These are phyloP conservation scores for Eucalyptus marginata DNA, from an alignment of 345 rosid species.

Conservation along the genomic window DNA sequence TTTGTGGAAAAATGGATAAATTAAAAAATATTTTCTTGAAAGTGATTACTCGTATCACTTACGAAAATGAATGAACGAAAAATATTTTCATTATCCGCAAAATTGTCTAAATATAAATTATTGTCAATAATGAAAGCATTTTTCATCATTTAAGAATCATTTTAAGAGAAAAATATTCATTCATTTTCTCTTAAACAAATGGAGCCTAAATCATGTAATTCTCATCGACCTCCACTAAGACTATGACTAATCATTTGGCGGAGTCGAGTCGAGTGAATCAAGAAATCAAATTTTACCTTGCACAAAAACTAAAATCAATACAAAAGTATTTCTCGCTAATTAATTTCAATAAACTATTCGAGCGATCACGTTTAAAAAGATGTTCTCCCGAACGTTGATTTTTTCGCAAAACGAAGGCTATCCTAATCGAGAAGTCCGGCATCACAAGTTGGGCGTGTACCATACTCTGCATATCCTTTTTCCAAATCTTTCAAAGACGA, in stretches of 20 bases:
- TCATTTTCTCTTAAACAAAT: neutral
- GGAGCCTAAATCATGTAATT: neutral
- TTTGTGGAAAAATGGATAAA: neutral
- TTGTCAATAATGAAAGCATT: neutral
- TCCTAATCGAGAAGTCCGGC: no score
- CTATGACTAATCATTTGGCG: neutral
- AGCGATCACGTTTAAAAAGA: no score
- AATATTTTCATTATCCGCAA: accelerated
- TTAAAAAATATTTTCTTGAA: neutral
- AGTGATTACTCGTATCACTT: neutral
- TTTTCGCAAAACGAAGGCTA: no score
- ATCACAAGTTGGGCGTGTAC: neutral
- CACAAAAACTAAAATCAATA: no score
- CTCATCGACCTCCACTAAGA: neutral
- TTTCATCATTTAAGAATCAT: neutral
- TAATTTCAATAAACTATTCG: no score
- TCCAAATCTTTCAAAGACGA: neutral
- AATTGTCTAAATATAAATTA: neutral
- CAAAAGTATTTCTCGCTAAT: no score
- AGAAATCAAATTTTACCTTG: no score
- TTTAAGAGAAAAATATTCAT: neutral
- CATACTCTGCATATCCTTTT: neutral
- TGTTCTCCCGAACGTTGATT: no score
- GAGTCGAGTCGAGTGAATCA: neutral
- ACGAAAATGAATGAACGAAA: neutral